A percentile compares a stretch with the other conserved stretches of the same genome.
Conservation (phyloP, 345 rosid genomes). For the Eutrema japonicum region DNA sequence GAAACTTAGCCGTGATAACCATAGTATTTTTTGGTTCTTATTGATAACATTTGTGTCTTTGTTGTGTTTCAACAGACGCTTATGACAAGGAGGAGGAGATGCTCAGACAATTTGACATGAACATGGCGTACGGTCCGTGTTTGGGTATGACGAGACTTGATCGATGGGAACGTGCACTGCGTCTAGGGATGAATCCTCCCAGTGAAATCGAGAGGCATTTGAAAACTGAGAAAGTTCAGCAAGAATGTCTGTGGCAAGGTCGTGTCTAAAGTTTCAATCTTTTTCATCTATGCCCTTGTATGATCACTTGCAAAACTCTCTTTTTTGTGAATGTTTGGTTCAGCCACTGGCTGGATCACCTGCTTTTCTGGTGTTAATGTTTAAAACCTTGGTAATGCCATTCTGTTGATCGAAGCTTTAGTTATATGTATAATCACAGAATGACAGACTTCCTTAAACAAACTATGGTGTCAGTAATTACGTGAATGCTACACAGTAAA, state of each 20-base stretch:
- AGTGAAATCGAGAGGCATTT: conserved; percentile 53
- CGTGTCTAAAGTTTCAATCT: conserved; percentile 47
- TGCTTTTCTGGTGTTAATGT: conserved; percentile 18
- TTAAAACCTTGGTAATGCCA: conserved; percentile 27
- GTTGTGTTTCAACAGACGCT: conserved; percentile 48
- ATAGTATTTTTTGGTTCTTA: neutral
- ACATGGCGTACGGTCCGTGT: conserved; percentile 85
- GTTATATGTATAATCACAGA: neutral
- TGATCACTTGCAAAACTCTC: conserved; percentile 5
- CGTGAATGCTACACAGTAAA: neutral
- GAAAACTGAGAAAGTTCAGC: conserved; percentile 51
- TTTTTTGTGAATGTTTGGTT: conserved; percentile 30
- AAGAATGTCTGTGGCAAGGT: conserved; percentile 72
- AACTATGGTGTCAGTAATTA: conserved; percentile 3
- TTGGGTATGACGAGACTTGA: conserved; percentile 68
- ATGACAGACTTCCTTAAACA: neutral
- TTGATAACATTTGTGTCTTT: neutral
- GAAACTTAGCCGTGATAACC: conserved; percentile 1
- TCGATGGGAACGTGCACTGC: conserved; percentile 80
- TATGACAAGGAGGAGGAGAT: conserved; percentile 52
- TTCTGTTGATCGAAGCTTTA: conserved; percentile 2
- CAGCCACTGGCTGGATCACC: conserved; percentile 38
- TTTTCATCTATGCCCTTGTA: conserved; percentile 30
- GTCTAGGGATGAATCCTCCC: conserved; percentile 72
- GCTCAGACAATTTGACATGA: conserved; percentile 79